phyloP scores from a whole-genome alignment of 768 basidiomycete genomes.

The Xerocomellus amylosporus region DNA sequence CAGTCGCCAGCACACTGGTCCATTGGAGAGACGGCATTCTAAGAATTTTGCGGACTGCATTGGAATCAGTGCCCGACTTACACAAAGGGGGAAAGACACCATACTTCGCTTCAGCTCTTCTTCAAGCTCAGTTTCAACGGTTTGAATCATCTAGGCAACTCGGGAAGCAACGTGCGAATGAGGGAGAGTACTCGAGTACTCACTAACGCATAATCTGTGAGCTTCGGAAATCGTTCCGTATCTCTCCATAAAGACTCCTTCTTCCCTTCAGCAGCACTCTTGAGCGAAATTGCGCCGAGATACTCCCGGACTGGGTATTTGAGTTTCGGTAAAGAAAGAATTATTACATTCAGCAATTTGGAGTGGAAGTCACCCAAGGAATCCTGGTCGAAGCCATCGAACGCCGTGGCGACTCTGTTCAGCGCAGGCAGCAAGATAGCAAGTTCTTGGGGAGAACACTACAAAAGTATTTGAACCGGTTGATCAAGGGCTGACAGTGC shows the following conservation, averaged over 20 bases:
- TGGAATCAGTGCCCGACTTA: slow-evolving; percentile 1
- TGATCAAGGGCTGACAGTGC: not conserved
- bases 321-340: slow-evolving; percentile 66
- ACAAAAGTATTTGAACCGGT: not conserved
- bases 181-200: slow-evolving; percentile 19
- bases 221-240: slow-evolving; percentile 47
- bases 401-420: slow-evolving; percentile 62
- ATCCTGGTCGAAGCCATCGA: slow-evolving; percentile 44
- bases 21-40: slow-evolving; percentile 74
- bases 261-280: slow-evolving; percentile 60
- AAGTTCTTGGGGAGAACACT: slow-evolving; percentile 86
- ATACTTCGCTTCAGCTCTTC: slow-evolving; percentile 70
- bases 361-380: slow-evolving; percentile 60
- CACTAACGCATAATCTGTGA: slow-evolving; percentile 63
- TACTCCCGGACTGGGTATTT: slow-evolving; percentile 52
- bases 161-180: not conserved
- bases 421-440: slow-evolving; percentile 74
- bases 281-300: slow-evolving; percentile 53
- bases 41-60: slow-evolving; percentile 65
- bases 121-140: slow-evolving; percentile 66
- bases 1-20: slow-evolving; percentile 61
- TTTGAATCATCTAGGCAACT: slow-evolving; percentile 54
- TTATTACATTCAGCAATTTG: slow-evolving; percentile 63
- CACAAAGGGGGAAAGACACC: slow-evolving; percentile 11
- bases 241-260: slow-evolving; percentile 72